Percentiles rank a stretch among this genome's conserved stretches.
Conservation (phyloP, 2,329 filamentous ascomycete species). For the Colletotrichum karsti region DNA sequence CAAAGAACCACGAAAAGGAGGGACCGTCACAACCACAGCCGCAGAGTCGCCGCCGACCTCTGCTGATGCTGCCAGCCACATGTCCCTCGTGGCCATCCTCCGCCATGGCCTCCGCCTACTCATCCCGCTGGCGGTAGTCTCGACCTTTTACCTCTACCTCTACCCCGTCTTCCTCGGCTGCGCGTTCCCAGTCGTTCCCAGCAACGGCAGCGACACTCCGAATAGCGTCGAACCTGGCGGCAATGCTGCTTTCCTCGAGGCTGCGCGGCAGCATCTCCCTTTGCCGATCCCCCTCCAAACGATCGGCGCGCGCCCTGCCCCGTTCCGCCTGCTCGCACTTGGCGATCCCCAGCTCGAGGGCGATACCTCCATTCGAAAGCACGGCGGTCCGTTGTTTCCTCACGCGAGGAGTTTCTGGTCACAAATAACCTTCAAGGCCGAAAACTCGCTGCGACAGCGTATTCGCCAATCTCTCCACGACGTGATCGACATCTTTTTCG, state of each 20-base stretch:
- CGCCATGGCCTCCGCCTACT: constrained; percentile 65
- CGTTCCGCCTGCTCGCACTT: constrained; percentile 87
- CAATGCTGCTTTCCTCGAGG: constrained; percentile 46
- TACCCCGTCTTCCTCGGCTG: constrained; percentile 86
- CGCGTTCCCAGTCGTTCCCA: constrained; percentile 72
- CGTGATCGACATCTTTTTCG: constrained; percentile 66
- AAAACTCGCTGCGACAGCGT: constrained; percentile 59
- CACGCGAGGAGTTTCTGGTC: constrained; percentile 57
- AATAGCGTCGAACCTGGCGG: constrained; percentile 24
- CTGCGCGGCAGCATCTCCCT: constrained; percentile 40
- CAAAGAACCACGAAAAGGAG: background rate
- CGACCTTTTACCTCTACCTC: constrained; percentile 83
- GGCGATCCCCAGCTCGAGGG: constrained; percentile 95
- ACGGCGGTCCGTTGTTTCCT: constrained; percentile 61
- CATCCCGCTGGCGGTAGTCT: constrained; percentile 73
- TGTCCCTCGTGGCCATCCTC: constrained; percentile 61
- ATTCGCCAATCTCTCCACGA: constrained; percentile 65
- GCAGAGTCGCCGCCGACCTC: constrained; percentile 19
- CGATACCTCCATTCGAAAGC: constrained; percentile 80
- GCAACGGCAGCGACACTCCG: background rate
- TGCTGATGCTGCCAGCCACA: constrained; percentile 45
- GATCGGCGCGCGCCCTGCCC: constrained; percentile 57
- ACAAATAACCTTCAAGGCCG: constrained; percentile 56
- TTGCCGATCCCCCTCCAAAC: constrained; percentile 31
- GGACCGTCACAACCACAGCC: constrained; percentile 12